Evolutionary conservation across 2,329 filamentous ascomycete genomes (phyloP).

Genomic region (Cadophora sp.): DNA sequence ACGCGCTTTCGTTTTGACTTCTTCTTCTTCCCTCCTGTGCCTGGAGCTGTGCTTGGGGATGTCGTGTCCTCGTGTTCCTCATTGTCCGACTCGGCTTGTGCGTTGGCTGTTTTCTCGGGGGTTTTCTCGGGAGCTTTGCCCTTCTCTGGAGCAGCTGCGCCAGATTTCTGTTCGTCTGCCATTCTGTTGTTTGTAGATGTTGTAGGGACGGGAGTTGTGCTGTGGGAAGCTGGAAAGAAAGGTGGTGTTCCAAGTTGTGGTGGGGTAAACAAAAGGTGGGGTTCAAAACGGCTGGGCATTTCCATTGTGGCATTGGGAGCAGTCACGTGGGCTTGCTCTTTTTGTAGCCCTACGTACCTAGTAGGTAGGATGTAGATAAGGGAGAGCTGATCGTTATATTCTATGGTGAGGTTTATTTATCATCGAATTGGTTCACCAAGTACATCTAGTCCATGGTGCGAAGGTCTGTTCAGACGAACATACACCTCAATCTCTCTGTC

Average conservation of each 20-base stretch:
- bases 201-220: not conserved
- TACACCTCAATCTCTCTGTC: too few species aligned
- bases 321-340: conserved; percentile 16
- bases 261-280: conserved; percentile 14
- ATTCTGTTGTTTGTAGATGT: conserved; percentile 42
- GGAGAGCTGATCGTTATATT: too few species aligned
- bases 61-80: conserved; percentile 50
- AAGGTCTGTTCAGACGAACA: too few species aligned
- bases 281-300: conserved; percentile 1
- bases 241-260: conserved; percentile 4
- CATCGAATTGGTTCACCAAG: too few species aligned
- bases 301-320: conserved; percentile 10
- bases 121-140: conserved; percentile 49
- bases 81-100: conserved; percentile 55
- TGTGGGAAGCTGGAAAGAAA: not conserved
- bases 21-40: conserved; percentile 58
- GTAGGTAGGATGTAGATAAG: too few species aligned
- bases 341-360: too few species aligned
- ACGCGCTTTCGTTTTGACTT: conserved; percentile 71
- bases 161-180: conserved; percentile 69
- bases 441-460: too few species aligned
- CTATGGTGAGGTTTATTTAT: not conserved
- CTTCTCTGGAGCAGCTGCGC: conserved; percentile 57
- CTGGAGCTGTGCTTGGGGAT: conserved; percentile 38
- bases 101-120: conserved; percentile 49